Evolutionary conservation across 1,284 basidiomycete genomes (phyloP).

Genomic region (Fomitopsis betulina): DNA sequence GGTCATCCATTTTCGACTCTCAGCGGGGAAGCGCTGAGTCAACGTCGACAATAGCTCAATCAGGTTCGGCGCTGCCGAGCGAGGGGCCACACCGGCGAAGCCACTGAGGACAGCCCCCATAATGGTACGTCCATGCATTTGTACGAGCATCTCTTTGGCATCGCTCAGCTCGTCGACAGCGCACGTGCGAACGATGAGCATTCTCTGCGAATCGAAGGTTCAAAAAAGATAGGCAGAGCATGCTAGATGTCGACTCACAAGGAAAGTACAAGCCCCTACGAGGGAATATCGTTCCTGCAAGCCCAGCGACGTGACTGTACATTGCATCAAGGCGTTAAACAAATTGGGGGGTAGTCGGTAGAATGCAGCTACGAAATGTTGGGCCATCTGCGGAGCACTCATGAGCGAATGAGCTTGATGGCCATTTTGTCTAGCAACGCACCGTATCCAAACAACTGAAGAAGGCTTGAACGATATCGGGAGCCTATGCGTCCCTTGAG

Average conservation of each 20-base stretch:
- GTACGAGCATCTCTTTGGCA: slow-evolving; percentile 47
- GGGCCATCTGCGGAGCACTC: slow-evolving; percentile 50
- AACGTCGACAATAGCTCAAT: slow-evolving; percentile 74
- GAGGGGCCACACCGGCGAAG: slow-evolving; percentile 77
- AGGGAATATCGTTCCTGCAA: slow-evolving; percentile 87
- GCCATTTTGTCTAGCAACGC: slow-evolving; percentile 15
- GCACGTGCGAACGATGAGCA: slow-evolving; percentile 59
- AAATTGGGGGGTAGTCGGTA: slow-evolving; percentile 63
- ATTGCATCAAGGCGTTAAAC: slow-evolving; percentile 69
- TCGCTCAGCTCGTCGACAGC: slow-evolving; percentile 47
- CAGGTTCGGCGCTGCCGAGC: slow-evolving; percentile 79
- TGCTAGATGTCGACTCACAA: slow-evolving; percentile 21
- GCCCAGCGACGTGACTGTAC: slow-evolving; percentile 64
- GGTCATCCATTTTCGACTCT: slow-evolving; percentile 65
- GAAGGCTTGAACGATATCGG: slow-evolving; percentile 85
- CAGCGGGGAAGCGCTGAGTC: slow-evolving; percentile 48
- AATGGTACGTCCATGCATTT: slow-evolving; percentile 62
- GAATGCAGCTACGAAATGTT: slow-evolving; percentile 70
- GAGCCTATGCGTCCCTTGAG: slow-evolving; percentile 49
- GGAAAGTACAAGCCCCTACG: slow-evolving; percentile 75
- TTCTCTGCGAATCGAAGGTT: slow-evolving; percentile 36
- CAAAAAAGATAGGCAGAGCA: not conserved
- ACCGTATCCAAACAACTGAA: slow-evolving; percentile 77
- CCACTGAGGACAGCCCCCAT: slow-evolving; percentile 71
- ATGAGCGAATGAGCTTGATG: not conserved